phyloP scores from a whole-genome alignment of 805 yeast genomes.

The Myxozyma melibiosi region DNA sequence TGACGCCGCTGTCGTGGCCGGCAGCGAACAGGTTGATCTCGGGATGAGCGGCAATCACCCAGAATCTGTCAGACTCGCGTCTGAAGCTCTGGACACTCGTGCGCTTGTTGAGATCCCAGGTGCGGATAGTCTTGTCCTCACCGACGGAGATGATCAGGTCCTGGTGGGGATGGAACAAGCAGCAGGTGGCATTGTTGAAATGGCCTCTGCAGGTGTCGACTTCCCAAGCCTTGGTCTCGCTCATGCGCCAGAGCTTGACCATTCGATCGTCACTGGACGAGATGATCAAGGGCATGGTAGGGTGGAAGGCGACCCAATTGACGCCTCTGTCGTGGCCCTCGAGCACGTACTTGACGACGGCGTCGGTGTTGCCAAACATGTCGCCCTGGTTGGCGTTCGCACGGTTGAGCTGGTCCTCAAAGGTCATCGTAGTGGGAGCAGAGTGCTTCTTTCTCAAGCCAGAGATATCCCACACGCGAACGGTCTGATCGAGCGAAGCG shows the following conservation, averaged over 20 bases:
- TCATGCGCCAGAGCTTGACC: conserved; percentile 96
- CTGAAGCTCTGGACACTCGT: conserved; percentile 92
- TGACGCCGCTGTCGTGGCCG: conserved; percentile 92
- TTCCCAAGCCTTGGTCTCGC: conserved; percentile 98
- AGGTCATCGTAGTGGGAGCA: conserved; percentile 55
- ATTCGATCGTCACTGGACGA: conserved; percentile 96
- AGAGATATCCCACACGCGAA: conserved; percentile 97
- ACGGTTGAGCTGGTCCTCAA: conserved; percentile 52
- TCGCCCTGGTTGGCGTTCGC: conserved; percentile 57
- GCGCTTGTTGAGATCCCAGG: conserved; percentile 95
- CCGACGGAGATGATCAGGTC: conserved; percentile 90
- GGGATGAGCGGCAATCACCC: conserved; percentile 91
- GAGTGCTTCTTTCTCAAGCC: conserved; percentile 94
- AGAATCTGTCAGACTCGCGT: conserved; percentile 91
- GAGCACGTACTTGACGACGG: conserved; percentile 89
- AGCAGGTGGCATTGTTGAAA: conserved; percentile 87
- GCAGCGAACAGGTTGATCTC: conserved; percentile 89
- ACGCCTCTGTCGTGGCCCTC: conserved; percentile 99
- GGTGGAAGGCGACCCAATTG: conserved; percentile 98
- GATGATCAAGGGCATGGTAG: conserved; percentile 89
- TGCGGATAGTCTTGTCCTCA: conserved; percentile 93
- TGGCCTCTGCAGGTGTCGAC: conserved; percentile 98
- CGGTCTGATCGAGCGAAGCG: conserved; percentile 97
- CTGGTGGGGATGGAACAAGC: conserved; percentile 89
- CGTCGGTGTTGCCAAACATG: conserved; percentile 91